Base-by-base conservation (phyloP, 2,329 filamentous ascomycete genomes). In the Proliferodiscus dingleyae region DNA sequence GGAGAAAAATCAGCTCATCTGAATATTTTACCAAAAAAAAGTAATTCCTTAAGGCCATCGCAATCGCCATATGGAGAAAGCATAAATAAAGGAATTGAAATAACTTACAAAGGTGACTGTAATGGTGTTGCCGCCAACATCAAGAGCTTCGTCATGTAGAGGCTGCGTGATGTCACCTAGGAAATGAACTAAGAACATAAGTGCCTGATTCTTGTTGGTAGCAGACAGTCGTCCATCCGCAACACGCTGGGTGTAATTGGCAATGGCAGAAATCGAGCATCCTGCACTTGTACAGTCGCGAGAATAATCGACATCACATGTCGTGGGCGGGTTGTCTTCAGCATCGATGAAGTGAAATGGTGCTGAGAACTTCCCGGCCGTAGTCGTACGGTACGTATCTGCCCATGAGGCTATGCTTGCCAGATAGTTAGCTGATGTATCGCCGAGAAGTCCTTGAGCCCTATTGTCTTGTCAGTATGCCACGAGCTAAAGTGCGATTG, bases 301-400 rank as follows among this genome's bases (percentile, higher is more conserved):
- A 24, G 69, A 66, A 41, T 74, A 72, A 54, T 78, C 71, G 50
- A 85, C 73, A 51, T 69, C 70, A 65, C 81, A 85, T 36, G 65
- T 68, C 5, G 61, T 57, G 2, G 81, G 80, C 41, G 81, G 81
- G 56, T 65, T 64, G 62, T 85, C 81, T 55, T 81, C 72, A 50
- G 80, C 80, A 61, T 85, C 81, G 64, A 85, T 85, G 67, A 78
- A 85, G 68, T 85, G 81, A 64, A 80, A 83, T 24, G 73, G 73
- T 54, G 71, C 74, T 5, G 75, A 78, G 65, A 78, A 85, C 37
- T 69, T 70, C 10, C 78, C 80, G 70, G 77, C 81, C 61, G 74
- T 71, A 5, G 77, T 82, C 64, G 83, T 83, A 19, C 80, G 73
- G 61, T 64, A 67, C 13, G 58, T 78, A 65, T 85, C 81, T 29